phyloP scores from a whole-genome alignment of 1,284 basidiomycete genomes.

The Ustilago vetiveriae region DNA sequence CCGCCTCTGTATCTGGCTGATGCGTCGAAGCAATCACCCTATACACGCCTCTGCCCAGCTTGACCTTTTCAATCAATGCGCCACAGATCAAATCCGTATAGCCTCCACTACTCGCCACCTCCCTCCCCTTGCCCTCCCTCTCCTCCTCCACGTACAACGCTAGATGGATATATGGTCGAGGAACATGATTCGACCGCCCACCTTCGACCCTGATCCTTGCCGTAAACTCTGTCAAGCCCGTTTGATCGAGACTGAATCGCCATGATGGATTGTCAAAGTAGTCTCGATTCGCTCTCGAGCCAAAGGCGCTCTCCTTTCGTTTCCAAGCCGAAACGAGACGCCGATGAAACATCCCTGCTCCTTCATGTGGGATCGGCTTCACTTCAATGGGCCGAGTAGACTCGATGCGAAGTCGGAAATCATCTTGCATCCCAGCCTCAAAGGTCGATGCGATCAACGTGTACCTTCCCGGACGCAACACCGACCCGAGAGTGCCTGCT shows the following conservation, averaged over 20 bases:
- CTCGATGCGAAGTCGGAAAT: conserved; percentile 75
- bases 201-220: conserved; percentile 5
- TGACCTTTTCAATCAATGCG: conserved; percentile 16
- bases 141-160: conserved; percentile 8
- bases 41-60: conserved; percentile 24
- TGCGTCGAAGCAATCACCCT: conserved; percentile 39
- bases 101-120: conserved; percentile 30
- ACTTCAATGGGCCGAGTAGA: conserved; percentile 69
- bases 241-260: conserved; percentile 69
- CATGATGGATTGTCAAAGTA: conserved; percentile 78
- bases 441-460: conserved; percentile 85
- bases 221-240: conserved; percentile 2
- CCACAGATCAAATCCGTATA: conserved; percentile 46
- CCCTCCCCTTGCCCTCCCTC: background rate
- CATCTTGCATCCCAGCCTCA: conserved; percentile 76
- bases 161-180: conserved; percentile 32
- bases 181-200: background rate
- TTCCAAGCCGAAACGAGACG: conserved; percentile 70
- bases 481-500: background rate
- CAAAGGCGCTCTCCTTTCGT: conserved; percentile 75
- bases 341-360: conserved; percentile 87
- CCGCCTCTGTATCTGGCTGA: conserved; percentile 11
- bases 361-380: conserved; percentile 74
- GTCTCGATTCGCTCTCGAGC: conserved; percentile 74
- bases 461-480: conserved; percentile 73